A percentile compares a stretch with the other conserved stretches of the same genome.
phyloP scores from a whole-genome alignment of 495 filamentous ascomycete species.

The Lepraria neglecta region DNA sequence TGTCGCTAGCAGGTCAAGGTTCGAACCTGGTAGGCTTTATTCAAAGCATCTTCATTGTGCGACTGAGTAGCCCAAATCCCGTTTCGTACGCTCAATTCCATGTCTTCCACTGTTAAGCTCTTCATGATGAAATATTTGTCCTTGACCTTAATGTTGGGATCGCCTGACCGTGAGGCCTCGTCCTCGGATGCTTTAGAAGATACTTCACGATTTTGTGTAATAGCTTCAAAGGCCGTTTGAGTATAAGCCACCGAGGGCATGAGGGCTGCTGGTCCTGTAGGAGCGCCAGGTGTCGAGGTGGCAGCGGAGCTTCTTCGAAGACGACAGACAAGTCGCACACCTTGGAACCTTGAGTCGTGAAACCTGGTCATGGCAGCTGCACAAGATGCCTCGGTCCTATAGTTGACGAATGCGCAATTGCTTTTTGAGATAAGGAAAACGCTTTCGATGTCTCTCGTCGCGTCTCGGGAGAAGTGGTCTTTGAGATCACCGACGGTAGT shows the following conservation, averaged over 20 bases:
- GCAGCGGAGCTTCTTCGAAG: slow-evolving; percentile 56
- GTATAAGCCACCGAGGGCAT: slow-evolving; percentile 25
- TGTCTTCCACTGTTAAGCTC: slow-evolving; percentile 88
- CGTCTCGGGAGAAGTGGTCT: slow-evolving; percentile 81
- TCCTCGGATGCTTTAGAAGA: slow-evolving; percentile 28
- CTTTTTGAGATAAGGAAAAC: slow-evolving; percentile 95
- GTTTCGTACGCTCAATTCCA: slow-evolving; percentile 82
- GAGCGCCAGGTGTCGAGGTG: slow-evolving; percentile 43
- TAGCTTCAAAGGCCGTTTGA: slow-evolving; percentile 28
- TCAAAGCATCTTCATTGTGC: slow-evolving; percentile 81
- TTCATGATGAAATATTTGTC: slow-evolving; percentile 92
- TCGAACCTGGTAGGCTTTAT: slow-evolving; percentile 76
- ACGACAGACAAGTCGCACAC: slow-evolving; percentile 85
- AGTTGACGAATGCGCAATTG: slow-evolving; percentile 98
- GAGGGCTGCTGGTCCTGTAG: slow-evolving; percentile 48
- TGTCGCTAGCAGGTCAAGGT: neutral
- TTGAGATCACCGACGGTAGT: slow-evolving; percentile 75
- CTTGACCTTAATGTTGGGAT: slow-evolving; percentile 31
- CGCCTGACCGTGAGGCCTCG: slow-evolving; percentile 22
- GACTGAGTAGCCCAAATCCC: slow-evolving; percentile 91
- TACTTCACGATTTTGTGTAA: slow-evolving; percentile 25
- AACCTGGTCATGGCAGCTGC: slow-evolving; percentile 73
- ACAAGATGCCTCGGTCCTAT: slow-evolving; percentile 73
- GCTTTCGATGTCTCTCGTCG: slow-evolving; percentile 72
- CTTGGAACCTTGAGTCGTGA: slow-evolving; percentile 86